Evolutionary conservation across 176 grass and related monocot species (phyloP), one percentile per base, ranked within the genome.

Genomic region (Raddia distichophylla): DNA sequence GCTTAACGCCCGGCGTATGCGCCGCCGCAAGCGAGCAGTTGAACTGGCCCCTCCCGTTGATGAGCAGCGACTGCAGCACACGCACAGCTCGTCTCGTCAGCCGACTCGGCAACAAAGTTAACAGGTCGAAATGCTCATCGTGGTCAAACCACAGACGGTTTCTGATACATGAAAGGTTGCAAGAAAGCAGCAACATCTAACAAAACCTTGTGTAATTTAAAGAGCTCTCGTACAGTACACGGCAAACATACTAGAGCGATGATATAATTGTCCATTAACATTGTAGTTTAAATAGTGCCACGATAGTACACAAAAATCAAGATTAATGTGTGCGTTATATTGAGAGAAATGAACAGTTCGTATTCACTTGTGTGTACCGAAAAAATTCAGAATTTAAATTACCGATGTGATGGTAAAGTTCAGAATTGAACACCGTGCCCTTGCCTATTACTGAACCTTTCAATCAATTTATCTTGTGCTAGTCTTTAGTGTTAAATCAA

Each of bases 31-130:
- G 80, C 44, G 94, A 92, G 76, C 94, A 97, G 74, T 94, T 85
- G 82, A 81, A 88, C 73, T 97, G 94, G 4, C 94, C 94, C 40
- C 85, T 82, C 5, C 91, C 94, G 35, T 97, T 97, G 77, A 97
- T 97, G 81, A 97, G 80, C 73, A 97, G 64, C 2, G 76, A 90
- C 91, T 97, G 92, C 82, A 94, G 17, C 15, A 74, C 27, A 73
- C 10, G 6, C 56, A 71, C n/a, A 7, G 18, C 19, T 12, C 9
- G 0, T 54, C 13, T 37, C 50, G 37, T 82, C 35, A 74, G 42
- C 70, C 12, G 4, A 58, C 37, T 43, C 17, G 20, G 7, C 0
- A 34, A 10, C 1, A 68, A 64, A 71, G 62, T 83, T 60, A 0
- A 27, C 61, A 74, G 46, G 49, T 43, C 53, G 15, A 19, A 47